Evolutionary conservation across 2,329 filamentous ascomycete genomes (phyloP), one percentile per base, ranked within the genome.

Genomic region (Calonectria pseudoreteaudii): DNA sequence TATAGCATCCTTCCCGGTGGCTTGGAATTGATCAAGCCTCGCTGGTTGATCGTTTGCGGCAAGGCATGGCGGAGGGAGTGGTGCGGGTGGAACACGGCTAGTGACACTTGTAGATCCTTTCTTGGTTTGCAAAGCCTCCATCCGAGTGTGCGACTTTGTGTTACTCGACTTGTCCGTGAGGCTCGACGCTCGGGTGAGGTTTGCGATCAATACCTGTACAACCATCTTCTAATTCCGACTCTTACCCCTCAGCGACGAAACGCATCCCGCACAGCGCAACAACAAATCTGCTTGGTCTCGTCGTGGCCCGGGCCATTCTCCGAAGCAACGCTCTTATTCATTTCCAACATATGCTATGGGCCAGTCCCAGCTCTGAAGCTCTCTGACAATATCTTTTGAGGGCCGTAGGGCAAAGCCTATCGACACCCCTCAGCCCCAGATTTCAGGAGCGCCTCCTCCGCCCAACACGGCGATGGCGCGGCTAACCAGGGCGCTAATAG

Each of bases 391-490:
- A 38, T 69, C 58, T 58, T 31, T 66, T 66, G 66, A 36, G 34
- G 26, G 34, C 38, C 71, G 76, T 75, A 74, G n/a, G 62, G 62
- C 20, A 30, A 31, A 16, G 58, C 44, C 31, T 74, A 74, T 68
- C 70, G 74, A 77, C 79, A 62, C 79, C 75, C 70, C 71, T 71
- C 56, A 36, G 69, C 68, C 79, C 78, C 79, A 80, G 79, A 80
- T 80, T 80, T 80, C 79, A 80, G 79, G 79, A 77, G 73, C 68
- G 70, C 68, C 73, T 49, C 74, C 77, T 68, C 75, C 78, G 62
- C 74, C 72, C 53, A 31, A 62, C 70, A 53, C 62, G 66, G 58
- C 56, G 52, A 68, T 73, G 34, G 70, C 62, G 66, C 73, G 66
- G 66, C 69, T 69, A 74, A 70, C 66, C 44, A 68, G 64, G 73